Percentiles rank a stretch among this genome's conserved stretches.
Conservation (phyloP, 768 basidiomycete genomes). For the Megacollybia marginata region DNA sequence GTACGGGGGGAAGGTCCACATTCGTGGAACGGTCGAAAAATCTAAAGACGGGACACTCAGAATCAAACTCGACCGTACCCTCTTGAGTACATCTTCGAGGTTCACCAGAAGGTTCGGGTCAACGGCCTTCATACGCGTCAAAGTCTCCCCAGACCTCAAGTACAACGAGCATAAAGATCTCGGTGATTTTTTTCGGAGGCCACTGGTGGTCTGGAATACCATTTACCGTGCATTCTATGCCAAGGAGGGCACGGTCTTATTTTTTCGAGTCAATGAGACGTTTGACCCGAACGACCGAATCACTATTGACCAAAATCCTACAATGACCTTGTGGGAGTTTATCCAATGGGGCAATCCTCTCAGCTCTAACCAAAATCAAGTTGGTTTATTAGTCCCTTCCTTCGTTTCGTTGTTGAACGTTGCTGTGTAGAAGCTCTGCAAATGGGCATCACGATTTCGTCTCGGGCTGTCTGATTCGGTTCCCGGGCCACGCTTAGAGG, state of each 20-base stretch:
- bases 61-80: conserved; percentile 39
- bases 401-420: background rate
- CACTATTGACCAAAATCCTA: background rate
- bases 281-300: conserved; percentile 1
- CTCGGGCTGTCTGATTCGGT: conserved; percentile 59
- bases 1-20: conserved; percentile 59
- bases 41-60: conserved; percentile 17
- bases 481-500: conserved; percentile 39
- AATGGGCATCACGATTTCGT: conserved; percentile 57
- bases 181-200: conserved; percentile 34
- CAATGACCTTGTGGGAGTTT: conserved; percentile 31
- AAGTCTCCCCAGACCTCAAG: conserved; percentile 26
- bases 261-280: conserved; percentile 46
- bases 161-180: conserved; percentile 24
- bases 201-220: conserved; percentile 43
- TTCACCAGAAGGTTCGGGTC: conserved; percentile 60
- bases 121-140: conserved; percentile 45
- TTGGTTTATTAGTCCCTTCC: conserved; percentile 12
- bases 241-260: conserved; percentile 52
- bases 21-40: conserved; percentile 28
- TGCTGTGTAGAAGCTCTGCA: conserved; percentile 42
- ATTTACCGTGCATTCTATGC: conserved; percentile 57
- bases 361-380: conserved; percentile 41
- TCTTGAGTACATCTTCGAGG: conserved; percentile 47
- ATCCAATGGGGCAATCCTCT: conserved; percentile 51